Percentiles rank a stretch among this genome's conserved stretches.
These are phyloP conservation scores for Claviceps pusilla DNA, from an alignment of 2,329 filamentous ascomycete species.

Conservation along the genomic window DNA sequence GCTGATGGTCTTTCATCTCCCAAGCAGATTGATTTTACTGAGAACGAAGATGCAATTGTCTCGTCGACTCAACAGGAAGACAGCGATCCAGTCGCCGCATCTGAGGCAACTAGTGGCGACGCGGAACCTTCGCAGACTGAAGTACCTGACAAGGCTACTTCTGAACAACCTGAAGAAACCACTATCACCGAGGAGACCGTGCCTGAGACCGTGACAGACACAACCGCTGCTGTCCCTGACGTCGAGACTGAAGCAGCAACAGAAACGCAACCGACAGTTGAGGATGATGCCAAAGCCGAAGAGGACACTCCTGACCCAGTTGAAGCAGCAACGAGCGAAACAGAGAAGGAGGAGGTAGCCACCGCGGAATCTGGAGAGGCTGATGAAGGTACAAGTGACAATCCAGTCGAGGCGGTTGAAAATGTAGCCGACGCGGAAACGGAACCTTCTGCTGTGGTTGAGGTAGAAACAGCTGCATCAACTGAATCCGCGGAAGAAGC, in stretches of 20 bases:
- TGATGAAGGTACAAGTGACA: not conserved
- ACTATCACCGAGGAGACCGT: not conserved
- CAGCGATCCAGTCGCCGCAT: not conserved
- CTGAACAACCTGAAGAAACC: not conserved
- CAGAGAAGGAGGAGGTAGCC: not conserved
- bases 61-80: not conserved
- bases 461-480: not conserved
- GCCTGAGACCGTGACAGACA: not conserved
- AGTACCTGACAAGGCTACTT: not conserved
- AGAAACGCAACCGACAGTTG: not conserved
- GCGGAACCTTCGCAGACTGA: not conserved
- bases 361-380: not conserved
- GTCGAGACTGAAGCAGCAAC: not conserved
- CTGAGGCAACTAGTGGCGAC: not conserved
- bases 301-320: not conserved
- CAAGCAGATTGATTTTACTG: constrained; percentile 7
- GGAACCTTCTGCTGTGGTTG: not conserved
- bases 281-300: not conserved
- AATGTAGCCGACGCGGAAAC: not conserved
- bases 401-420: not conserved
- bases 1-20: not conserved
- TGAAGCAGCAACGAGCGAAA: not conserved
- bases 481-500: not conserved
- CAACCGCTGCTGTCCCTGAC: not conserved
- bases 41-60: constrained; percentile 3